phyloP scores from a whole-genome alignment of 2,329 filamentous ascomycete genomes.

The Plenodomus biglobosus region DNA sequence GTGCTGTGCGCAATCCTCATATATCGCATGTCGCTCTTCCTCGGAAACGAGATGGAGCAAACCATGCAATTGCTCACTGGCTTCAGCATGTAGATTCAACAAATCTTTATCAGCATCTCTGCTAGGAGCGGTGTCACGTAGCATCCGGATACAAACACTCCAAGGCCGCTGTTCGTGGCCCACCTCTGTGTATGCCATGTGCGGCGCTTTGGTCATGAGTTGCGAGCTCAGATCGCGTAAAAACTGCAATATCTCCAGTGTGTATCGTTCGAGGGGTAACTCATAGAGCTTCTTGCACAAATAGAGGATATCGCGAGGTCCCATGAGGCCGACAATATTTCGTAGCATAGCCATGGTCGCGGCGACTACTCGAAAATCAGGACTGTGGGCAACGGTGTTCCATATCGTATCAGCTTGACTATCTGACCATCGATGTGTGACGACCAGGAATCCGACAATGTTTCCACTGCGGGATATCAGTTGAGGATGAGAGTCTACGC shows the following conservation, averaged over 20 bases:
- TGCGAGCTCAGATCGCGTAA: conserved; percentile 30
- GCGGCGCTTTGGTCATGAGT: conserved; percentile 13
- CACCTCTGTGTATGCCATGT: conserved; percentile 16
- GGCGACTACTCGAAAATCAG: conserved; percentile 81
- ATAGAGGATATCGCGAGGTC: conserved; percentile 57
- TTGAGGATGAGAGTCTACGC: conserved; percentile 88
- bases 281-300: conserved; percentile 66
- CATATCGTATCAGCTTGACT: conserved; percentile 79
- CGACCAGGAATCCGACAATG: conserved; percentile 82
- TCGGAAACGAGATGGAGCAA: conserved; percentile 62
- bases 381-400: conserved; percentile 77
- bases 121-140: conserved; percentile 68
- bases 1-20: conserved; percentile 67
- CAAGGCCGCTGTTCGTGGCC: conserved; percentile 48
- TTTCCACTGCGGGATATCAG: conserved; percentile 80
- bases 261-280: conserved; percentile 36
- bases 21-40: conserved; percentile 63
- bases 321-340: conserved; percentile 51
- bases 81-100: conserved; percentile 65
- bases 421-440: conserved; percentile 71
- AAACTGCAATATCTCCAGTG: conserved; percentile 35
- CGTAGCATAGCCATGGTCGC: conserved; percentile 71
- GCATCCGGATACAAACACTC: conserved; percentile 64
- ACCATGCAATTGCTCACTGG: conserved; percentile 61
- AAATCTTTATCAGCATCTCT: conserved; percentile 59